phyloP scores from a whole-genome alignment of 345 rosid species.

The Acer saccharum region DNA sequence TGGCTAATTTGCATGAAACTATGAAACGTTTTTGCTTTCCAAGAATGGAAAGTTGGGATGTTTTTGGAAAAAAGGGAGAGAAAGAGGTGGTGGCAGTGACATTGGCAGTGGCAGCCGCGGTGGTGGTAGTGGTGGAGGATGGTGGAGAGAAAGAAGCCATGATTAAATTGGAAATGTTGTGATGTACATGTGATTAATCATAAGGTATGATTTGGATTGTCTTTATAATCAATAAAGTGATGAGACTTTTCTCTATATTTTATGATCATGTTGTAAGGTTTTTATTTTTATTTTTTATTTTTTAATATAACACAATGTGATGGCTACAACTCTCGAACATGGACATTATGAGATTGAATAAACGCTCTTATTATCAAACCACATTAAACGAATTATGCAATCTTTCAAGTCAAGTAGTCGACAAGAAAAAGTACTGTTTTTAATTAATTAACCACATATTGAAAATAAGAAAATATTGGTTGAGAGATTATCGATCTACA shows the following conservation, averaged over 20 bases:
- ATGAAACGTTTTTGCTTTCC: slow-evolving; percentile 14
- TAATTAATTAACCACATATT: background rate
- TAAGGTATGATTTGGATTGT: background rate
- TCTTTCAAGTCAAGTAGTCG: background rate
- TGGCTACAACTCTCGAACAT: too few relatives aligned
- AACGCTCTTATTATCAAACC: too few relatives aligned
- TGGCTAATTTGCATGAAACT: slow-evolving; percentile 33
- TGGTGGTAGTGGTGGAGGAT: background rate
- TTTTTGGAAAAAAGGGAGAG: slow-evolving; percentile 19
- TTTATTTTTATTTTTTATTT: too few relatives aligned
- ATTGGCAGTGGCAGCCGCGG: background rate
- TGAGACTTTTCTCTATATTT: background rate
- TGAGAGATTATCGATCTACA: too few relatives aligned
- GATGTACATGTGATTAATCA: background rate
- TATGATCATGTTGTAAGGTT: background rate
- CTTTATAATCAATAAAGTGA: background rate
- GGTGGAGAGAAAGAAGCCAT: slow-evolving; percentile 28
- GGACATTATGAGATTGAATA: too few relatives aligned
- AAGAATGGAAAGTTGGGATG: slow-evolving; percentile 28
- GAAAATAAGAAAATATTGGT: background rate
- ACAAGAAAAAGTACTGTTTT: background rate
- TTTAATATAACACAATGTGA: too few relatives aligned
- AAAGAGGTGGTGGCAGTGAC: background rate
- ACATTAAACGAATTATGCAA: background rate
- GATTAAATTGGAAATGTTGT: background rate